Conservation (phyloP, 2,329 filamentous ascomycete genomes). For the Colletotrichum plurivorum region DNA sequence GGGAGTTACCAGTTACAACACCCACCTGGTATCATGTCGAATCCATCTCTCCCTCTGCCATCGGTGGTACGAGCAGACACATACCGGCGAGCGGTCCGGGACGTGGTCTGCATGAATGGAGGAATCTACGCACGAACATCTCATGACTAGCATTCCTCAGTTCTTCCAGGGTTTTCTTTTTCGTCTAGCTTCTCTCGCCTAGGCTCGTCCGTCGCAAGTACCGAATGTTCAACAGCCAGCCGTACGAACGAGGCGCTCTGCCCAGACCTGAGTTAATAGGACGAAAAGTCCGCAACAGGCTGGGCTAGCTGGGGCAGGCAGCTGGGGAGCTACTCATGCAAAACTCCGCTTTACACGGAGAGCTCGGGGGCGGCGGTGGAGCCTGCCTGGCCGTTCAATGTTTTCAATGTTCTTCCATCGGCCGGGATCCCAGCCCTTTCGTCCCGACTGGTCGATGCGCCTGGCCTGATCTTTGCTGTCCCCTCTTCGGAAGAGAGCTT, state of each 20-base stretch:
- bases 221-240: not conserved
- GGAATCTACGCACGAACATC: conserved; percentile 9
- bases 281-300: conserved; percentile 11
- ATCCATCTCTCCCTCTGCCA: too few species aligned
- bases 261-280: not conserved
- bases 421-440: conserved; percentile 9
- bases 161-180: not conserved
- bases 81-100: too few species aligned
- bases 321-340: conserved; percentile 5
- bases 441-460: conserved; percentile 10
- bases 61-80: too few species aligned
- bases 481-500: not conserved
- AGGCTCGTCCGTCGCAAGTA: too few species aligned
- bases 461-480: not conserved
- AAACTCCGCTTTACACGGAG: conserved; percentile 23
- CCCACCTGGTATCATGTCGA: too few species aligned
- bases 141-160: conserved; percentile 17
- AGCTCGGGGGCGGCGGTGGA: conserved; percentile 9
- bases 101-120: conserved; percentile 12
- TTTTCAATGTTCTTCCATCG: not conserved
- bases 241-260: not conserved
- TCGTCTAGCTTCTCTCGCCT: too few species aligned
- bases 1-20: too few species aligned
- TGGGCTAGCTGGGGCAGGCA: not conserved
- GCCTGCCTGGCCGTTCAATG: not conserved